phyloP scores from a whole-genome alignment of 371 early-diverging fungal species.

The Rhizopus microsporus region DNA sequence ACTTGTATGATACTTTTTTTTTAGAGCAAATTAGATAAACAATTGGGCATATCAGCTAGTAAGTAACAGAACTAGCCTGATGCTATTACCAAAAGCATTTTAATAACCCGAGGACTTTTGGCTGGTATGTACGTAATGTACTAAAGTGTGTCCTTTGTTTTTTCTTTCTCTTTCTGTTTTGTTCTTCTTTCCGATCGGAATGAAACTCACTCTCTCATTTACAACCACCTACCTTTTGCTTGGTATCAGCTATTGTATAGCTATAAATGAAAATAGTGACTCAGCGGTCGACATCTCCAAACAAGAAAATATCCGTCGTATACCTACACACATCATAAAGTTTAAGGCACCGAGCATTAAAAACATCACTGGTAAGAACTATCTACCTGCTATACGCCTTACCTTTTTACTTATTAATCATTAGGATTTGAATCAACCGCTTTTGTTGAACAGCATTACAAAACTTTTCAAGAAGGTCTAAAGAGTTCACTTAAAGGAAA shows the following conservation, averaged over 20 bases:
- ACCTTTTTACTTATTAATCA: not conserved
- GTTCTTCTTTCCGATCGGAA: not conserved
- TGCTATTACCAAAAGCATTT: no score
- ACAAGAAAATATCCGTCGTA: not conserved
- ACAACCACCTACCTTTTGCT: slow-evolving; percentile 9
- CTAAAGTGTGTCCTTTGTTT: not conserved
- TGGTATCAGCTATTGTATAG: not conserved
- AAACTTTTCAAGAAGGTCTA: slow-evolving; percentile 11
- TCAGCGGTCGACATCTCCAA: not conserved
- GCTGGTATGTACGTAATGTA: not conserved
- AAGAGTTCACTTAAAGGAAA: slow-evolving; percentile 13
- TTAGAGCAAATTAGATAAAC: no score
- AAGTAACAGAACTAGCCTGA: no score
- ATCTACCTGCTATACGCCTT: not conserved
- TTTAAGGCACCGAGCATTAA: slow-evolving; percentile 15
- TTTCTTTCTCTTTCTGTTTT: not conserved
- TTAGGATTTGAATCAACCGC: slow-evolving; percentile 20
- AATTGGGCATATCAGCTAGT: no score
- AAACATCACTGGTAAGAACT: slow-evolving; percentile 10
- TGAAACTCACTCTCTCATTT: slow-evolving; percentile 13
- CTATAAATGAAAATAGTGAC: not conserved
- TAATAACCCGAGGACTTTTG: not conserved
- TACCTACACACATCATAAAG: slow-evolving; percentile 24
- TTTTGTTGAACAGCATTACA: slow-evolving; percentile 21
- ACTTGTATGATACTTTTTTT: no score